A percentile compares a stretch with the other conserved stretches of the same genome.
Evolutionary conservation across 176 grass and related monocot genomes (phyloP).

Genomic region (Secale cereale): DNA sequence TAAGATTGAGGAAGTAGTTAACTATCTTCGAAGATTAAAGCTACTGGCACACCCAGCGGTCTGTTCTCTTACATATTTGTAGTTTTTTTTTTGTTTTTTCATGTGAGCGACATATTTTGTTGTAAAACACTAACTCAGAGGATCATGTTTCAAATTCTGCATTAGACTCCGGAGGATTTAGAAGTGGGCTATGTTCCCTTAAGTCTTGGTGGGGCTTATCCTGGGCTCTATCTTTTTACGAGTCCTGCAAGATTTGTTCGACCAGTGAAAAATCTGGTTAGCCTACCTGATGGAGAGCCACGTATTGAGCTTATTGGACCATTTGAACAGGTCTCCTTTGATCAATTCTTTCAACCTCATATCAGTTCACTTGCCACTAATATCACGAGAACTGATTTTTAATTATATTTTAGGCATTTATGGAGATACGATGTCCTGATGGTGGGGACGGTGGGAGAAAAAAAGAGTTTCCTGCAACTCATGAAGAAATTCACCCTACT

Average conservation of each 20-base stretch:
- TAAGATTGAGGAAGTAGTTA: conserved; percentile 56
- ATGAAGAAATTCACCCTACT: conserved; percentile 98
- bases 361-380: conserved; percentile 27
- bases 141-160: not conserved
- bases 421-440: conserved; percentile 96
- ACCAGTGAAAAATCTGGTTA: conserved; percentile 66
- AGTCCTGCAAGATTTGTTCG: conserved; percentile 85
- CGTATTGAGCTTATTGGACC: conserved; percentile 95
- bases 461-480: conserved; percentile 67
- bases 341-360: conserved; percentile 3
- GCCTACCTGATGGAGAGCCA: conserved; percentile 35
- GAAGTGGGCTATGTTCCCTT: conserved; percentile 92
- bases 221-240: conserved; percentile 89
- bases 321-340: conserved; percentile 74
- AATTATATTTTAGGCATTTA: conserved; percentile 67
- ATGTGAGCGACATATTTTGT: not conserved
- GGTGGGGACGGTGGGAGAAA: conserved; percentile 84
- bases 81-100: not conserved
- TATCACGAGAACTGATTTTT: conserved; percentile 2
- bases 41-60: conserved; percentile 48
- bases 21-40: conserved; percentile 78
- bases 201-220: conserved; percentile 85
- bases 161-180: conserved; percentile 85
- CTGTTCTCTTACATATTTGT: not conserved
- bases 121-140: conserved; percentile 3